Evolutionary conservation across 2,329 filamentous ascomycete genomes (phyloP).

Genomic region (Calonectria honghensis): DNA sequence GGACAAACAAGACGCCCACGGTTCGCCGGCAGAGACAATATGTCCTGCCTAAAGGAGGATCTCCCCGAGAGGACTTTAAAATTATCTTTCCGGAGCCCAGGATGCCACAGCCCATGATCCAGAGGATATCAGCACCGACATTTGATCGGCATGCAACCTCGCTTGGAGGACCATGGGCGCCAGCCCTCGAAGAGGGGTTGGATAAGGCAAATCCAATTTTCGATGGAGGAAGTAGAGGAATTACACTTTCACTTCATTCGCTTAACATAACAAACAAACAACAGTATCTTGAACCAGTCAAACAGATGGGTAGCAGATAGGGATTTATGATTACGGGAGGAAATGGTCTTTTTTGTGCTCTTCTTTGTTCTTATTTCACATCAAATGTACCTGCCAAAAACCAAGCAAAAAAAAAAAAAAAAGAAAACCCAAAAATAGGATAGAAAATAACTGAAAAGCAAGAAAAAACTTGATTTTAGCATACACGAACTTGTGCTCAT

Average conservation of each 20-base stretch:
- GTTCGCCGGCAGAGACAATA: slow-evolving; percentile 46
- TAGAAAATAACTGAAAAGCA: not conserved
- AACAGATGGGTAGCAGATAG: slow-evolving; percentile 54
- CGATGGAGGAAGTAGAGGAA: slow-evolving; percentile 42
- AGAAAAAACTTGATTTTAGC: slow-evolving; percentile 23
- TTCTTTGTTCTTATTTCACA: slow-evolving; percentile 13
- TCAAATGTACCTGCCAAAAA: not conserved
- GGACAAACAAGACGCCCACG: slow-evolving; percentile 46
- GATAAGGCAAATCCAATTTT: slow-evolving; percentile 41
- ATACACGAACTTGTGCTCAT: not conserved
- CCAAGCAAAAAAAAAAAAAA: not conserved
- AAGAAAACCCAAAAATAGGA: not conserved
- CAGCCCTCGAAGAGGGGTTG: slow-evolving; percentile 39
- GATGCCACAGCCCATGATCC: slow-evolving; percentile 43
- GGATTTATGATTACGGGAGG: slow-evolving; percentile 5
- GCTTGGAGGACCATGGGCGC: slow-evolving; percentile 43
- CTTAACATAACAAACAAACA: slow-evolving; percentile 45
- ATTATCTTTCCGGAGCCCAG: slow-evolving; percentile 48
- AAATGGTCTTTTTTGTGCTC: slow-evolving; percentile 21
- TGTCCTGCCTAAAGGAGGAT: slow-evolving; percentile 45
- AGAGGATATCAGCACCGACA: slow-evolving; percentile 45
- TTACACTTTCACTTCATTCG: slow-evolving; percentile 42
- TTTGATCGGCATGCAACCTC: slow-evolving; percentile 35
- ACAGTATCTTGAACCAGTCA: slow-evolving; percentile 46
- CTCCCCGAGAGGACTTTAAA: slow-evolving; percentile 43